Evolutionary conservation across 345 rosid genomes (phyloP), one percentile per base, ranked within the genome.

Genomic region (Syzygium jambos): DNA sequence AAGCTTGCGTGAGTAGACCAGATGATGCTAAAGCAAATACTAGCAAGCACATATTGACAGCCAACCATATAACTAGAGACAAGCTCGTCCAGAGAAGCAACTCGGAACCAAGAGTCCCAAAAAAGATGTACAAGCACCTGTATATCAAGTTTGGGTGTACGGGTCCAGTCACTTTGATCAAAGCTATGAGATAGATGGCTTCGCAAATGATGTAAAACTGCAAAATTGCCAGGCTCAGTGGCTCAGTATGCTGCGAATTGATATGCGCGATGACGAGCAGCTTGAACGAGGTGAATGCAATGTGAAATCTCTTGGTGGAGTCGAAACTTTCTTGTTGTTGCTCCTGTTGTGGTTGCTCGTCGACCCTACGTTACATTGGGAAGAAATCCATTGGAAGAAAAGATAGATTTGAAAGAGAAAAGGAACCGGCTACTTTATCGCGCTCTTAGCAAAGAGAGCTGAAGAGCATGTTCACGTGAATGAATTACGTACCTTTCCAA

Each of bases 231-330:
- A 0, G 5, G 11, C 61, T 56, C 6, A 56, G 11, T 56, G n/a
- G 27, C 0, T 23, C n/a, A 22, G 25, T 25, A 23, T 23, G n/a
- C 6, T 9, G 5, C 11, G 0, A 56, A 56, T 56, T 56, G n/a
- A 56, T 22, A 23, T 23, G 4, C 4, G 5, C 5, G 12, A 56
- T 0, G 1, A 5, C n/a, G 0, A 56, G 13, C 13, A 56, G 0
- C 12, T 56, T 56, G 14, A 56, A 23, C 1, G 63, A 57, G 14
- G 0, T 57, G 27, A 57, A 57, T 57, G 27, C 3, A 9, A 23
- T 5, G 23, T 23, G 6, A 9, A 57, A 23, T 57, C 63, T 10
- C n/a, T 56, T 56, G 5, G 6, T 2, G 0, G 3, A 9, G n/a
- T 23, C n/a, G 4, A 56, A 56, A 56, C 2, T 56, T 56, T 56